Evolutionary conservation across 129 eudicot species (phyloP).

Genomic region (Chrysanthemum makinoi): DNA sequence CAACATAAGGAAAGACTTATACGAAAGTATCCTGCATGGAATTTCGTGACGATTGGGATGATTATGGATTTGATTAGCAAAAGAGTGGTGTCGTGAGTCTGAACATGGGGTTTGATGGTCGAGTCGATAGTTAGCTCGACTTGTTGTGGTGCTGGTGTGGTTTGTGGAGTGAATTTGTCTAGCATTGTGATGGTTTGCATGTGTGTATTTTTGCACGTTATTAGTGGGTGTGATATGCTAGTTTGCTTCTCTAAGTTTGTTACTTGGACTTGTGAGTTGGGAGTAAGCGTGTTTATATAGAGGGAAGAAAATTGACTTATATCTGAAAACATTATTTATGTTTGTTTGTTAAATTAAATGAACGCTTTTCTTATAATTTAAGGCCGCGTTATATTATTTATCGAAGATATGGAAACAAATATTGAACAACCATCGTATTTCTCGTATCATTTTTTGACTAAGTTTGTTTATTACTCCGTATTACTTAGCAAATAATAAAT

Average conservation of each 20-base stretch:
- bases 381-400: too few relatives aligned
- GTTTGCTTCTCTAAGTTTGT: conserved; percentile 4
- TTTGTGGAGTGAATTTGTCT: neutral
- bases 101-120: conserved; percentile 1
- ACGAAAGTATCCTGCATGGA: conserved; percentile 76
- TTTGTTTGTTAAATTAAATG: too few relatives aligned
- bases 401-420: too few relatives aligned
- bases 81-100: neutral
- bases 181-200: conserved; percentile 16
- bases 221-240: conserved; percentile 15
- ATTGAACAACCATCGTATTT: too few relatives aligned
- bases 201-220: conserved; percentile 28
- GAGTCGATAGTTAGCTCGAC: conserved; percentile 25
- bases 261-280: conserved; percentile 6
- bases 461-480: too few relatives aligned
- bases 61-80: conserved; percentile 14
- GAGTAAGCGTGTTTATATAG: conserved; percentile 13
- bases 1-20: conserved; percentile 56
- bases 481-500: too few relatives aligned
- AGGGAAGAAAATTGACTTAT: neutral
- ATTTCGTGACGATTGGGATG: conserved; percentile 31
- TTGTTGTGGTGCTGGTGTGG: conserved; percentile 19
- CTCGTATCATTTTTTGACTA: too few relatives aligned
- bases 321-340: neutral
- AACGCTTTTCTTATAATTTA: too few relatives aligned